These are phyloP conservation scores for Pseudocercospora cruenta DNA, from an alignment of 2,329 filamentous ascomycete species.

Conservation along the genomic window DNA sequence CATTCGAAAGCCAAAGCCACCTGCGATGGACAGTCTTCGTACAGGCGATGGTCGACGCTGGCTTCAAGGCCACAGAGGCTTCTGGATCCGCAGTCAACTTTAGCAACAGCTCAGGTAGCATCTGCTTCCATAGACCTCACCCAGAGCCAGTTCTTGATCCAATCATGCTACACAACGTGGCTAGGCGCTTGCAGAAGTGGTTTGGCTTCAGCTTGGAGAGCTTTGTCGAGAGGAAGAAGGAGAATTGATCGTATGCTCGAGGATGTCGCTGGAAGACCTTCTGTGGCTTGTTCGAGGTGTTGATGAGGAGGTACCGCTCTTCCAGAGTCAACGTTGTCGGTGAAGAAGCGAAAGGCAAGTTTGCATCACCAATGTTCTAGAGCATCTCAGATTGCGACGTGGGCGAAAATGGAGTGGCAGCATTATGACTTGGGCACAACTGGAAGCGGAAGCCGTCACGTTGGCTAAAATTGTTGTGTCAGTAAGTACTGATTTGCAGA, in stretches of 20 bases:
- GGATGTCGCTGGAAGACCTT: neutral
- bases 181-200: conserved; percentile 15
- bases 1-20: neutral
- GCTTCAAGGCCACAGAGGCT: conserved; percentile 2
- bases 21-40: conserved; percentile 19
- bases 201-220: conserved; percentile 17
- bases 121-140: conserved; percentile 22
- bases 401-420: neutral
- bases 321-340: neutral
- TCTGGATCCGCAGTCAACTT: conserved; percentile 14
- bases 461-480: too few species aligned
- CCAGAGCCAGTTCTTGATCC: conserved; percentile 16
- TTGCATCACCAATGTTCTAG: too few species aligned
- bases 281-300: neutral
- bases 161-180: conserved; percentile 20
- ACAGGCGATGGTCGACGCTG: conserved; percentile 15
- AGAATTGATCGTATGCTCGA: neutral
- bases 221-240: conserved; percentile 13
- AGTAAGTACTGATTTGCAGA: too few species aligned
- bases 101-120: conserved; percentile 1
- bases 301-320: neutral
- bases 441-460: too few species aligned
- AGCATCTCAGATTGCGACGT: too few species aligned
- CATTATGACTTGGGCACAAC: neutral
- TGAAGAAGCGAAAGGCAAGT: neutral